Percentiles rank a stretch among this genome's conserved stretches.
Conservation (phyloP, 805 yeast species). For the Trichomonascus vanleenenianus region DNA sequence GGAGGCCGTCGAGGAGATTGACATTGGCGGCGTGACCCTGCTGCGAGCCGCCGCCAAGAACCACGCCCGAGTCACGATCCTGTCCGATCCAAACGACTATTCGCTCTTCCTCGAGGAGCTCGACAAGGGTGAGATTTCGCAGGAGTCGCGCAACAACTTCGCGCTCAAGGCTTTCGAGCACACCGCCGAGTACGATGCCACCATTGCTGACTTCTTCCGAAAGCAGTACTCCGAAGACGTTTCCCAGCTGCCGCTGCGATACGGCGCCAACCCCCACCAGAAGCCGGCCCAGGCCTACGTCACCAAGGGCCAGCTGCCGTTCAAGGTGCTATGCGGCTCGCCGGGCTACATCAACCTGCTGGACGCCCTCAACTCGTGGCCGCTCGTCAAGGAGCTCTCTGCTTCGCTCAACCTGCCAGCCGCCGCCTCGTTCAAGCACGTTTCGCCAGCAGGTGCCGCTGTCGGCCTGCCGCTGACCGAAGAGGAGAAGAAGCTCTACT, state of each 20-base stretch:
- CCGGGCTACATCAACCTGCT: constrained; percentile 96
- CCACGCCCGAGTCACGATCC: constrained; percentile 90
- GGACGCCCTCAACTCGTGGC: constrained; percentile 98
- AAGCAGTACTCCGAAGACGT: constrained; percentile 88
- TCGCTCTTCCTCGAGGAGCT: constrained; percentile 80
- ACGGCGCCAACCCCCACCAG: constrained; percentile 99
- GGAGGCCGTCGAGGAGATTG: constrained; percentile 98
- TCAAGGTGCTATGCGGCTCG: constrained; percentile 87
- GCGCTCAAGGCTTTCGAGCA: constrained; percentile 98
- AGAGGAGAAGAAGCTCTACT: constrained; percentile 88
- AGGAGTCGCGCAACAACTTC: constrained; percentile 66
- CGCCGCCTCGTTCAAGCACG: constrained; percentile 98
- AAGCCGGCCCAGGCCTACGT: constrained; percentile 98
- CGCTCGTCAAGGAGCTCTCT: constrained; percentile 91
- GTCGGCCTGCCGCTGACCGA: constrained; percentile 92
- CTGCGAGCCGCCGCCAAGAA: constrained; percentile 98
- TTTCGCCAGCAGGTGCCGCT: constrained; percentile 98
- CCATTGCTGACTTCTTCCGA: constrained; percentile 95
- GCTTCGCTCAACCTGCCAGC: constrained; percentile 95
- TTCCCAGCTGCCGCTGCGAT: constrained; percentile 89
- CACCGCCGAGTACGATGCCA: constrained; percentile 95
- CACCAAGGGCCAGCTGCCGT: constrained; percentile 79
- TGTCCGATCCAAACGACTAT: constrained; percentile 93
- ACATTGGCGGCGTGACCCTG: constrained; percentile 96
- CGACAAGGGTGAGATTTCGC: constrained; percentile 61